phyloP scores from a whole-genome alignment of 768 basidiomycete genomes.

The Mycena indigotica region DNA sequence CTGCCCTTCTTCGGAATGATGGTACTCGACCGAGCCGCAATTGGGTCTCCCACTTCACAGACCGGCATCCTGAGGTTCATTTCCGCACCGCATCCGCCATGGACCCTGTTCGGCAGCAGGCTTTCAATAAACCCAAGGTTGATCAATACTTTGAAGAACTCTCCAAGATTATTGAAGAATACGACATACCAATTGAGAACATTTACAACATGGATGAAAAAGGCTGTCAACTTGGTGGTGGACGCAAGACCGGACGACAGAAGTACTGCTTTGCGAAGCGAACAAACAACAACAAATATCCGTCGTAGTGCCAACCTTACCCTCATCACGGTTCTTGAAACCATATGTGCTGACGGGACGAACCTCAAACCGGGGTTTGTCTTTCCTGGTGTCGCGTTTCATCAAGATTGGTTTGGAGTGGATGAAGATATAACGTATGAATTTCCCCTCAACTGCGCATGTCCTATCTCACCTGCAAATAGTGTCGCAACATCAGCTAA shows the following conservation, averaged over 20 bases:
- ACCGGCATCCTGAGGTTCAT: not conserved
- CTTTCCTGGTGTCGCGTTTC: conserved; percentile 23
- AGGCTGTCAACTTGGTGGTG: conserved; percentile 2
- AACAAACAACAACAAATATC: conserved; percentile 14
- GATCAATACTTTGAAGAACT: conserved; percentile 1
- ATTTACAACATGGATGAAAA: conserved; percentile 11
- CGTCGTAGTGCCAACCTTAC: conserved; percentile 30
- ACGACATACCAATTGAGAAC: conserved; percentile 3
- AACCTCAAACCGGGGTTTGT: conserved; percentile 30
- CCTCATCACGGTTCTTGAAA: conserved; percentile 38
- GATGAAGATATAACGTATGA: conserved; percentile 24
- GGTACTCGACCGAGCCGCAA: not conserved
- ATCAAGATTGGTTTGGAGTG: conserved; percentile 29
- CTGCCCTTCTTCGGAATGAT: not conserved
- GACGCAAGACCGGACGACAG: not conserved
- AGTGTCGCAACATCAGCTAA: conserved; percentile 26
- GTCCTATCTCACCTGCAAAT: conserved; percentile 6
- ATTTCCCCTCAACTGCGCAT: not conserved
- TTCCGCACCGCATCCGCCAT: not conserved
- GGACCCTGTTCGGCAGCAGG: not conserved
- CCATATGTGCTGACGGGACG: conserved; percentile 33
- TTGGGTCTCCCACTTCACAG: conserved; percentile 1
- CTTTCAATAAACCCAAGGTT: conserved; percentile 1
- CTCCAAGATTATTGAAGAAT: not conserved
- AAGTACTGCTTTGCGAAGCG: conserved; percentile 7